Evolutionary conservation across 805 yeast species (phyloP), one percentile per base, ranked within the genome.

Genomic region (Sugiyamaella floridensis): DNA sequence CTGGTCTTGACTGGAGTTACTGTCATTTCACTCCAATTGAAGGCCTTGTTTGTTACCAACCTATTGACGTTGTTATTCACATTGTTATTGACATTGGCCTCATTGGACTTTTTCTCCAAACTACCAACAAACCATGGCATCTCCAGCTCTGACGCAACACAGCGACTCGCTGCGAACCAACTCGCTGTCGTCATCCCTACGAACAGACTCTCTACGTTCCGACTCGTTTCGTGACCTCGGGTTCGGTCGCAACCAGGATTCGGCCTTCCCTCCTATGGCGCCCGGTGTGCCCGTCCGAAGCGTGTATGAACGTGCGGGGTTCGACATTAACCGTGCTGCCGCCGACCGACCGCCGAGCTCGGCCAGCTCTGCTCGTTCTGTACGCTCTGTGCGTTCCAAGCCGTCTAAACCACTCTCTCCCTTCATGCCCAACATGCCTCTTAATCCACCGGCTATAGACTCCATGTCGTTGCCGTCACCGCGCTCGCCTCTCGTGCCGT

Each of bases 301-400:
- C 43, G 74, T 71, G 28, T 71, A 67, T 53, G 74, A 73, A 56
- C 67, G 74, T 12, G 76, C 76, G 4, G 76, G 76, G 9, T 71
- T 73, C 53, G 73, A 70, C 40, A 70, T 67, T 41, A 63, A 64
- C 55, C 47, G 49, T 9, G 49, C 48, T 8, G 41, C 43, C 12
- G 41, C 14, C 12, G 9, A 26, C 14, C 20, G 53, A 9, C 47
- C 55, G 10, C 29, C 37, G 46, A 29, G 46, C 14, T 28, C 48
- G 2, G 47, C 53, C 4, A 41, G 19, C 15, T 18, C 22, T 15
- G 19, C 16, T n/a, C 19, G 22, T 47, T 40, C 50, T 18, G 19
- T 26, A 10, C 20, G 43, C 18, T 40, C 50, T 29, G 18, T 34
- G 14, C 18, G 43, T n/a, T 43, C 45, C 22, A 20, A 20, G 22